Conservation (phyloP, 768 basidiomycete genomes). For the Favolaschia claudopus region DNA sequence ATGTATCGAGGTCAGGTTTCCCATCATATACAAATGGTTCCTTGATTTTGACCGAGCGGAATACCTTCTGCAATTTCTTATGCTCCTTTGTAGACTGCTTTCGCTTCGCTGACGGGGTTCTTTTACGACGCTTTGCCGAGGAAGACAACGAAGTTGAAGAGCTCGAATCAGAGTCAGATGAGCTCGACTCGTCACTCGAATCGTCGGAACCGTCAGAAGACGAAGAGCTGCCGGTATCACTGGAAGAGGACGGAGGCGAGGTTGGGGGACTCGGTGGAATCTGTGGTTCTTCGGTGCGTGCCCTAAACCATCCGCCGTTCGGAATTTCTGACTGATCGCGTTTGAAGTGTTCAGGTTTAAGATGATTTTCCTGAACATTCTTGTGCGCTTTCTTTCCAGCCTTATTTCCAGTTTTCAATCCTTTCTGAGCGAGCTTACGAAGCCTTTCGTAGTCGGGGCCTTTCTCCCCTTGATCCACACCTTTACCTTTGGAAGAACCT, state of each 20-base stretch:
- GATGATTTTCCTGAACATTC: not conserved
- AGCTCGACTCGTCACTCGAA: not conserved
- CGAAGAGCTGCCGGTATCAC: not conserved
- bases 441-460: not conserved
- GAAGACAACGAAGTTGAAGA: not conserved
- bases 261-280: not conserved
- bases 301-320: conserved; percentile 4
- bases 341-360: not conserved
- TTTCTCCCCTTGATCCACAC: not conserved
- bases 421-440: not conserved
- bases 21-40: conserved; percentile 24
- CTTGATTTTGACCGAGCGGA: conserved; percentile 21
- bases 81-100: not conserved
- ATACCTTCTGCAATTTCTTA: not conserved
- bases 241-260: not conserved
- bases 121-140: not conserved
- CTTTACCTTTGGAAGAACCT: not conserved
- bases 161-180: not conserved
- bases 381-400: not conserved
- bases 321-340: conserved; percentile 6
- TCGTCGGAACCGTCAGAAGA: not conserved
- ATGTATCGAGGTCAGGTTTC: conserved; percentile 21
- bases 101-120: not conserved
- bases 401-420: not conserved
- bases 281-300: not conserved